These are phyloP conservation scores for Phellopilus nigrolimitatus DNA, from an alignment of 1,284 basidiomycete genomes.

Conservation along the genomic window DNA sequence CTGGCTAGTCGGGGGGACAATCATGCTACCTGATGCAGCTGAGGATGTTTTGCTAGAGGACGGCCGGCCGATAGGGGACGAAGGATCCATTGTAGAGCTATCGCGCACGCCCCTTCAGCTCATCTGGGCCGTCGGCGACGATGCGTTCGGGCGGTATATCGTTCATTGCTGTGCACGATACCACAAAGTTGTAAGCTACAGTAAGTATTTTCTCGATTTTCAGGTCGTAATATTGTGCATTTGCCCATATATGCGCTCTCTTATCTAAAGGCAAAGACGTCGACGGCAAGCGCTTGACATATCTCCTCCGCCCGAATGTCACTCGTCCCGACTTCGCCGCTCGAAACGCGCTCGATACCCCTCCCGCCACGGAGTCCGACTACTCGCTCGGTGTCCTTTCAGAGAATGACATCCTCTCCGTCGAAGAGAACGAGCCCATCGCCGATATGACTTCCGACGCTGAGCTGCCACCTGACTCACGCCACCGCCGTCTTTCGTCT, in stretches of 20 bases:
- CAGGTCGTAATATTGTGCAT: slow-evolving; percentile 4
- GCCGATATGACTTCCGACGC: slow-evolving; percentile 38
- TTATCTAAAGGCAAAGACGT: slow-evolving; percentile 57
- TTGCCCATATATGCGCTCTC: slow-evolving; percentile 5
- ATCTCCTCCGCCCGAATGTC: slow-evolving; percentile 72
- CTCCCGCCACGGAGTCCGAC: slow-evolving; percentile 59
- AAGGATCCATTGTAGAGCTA: slow-evolving; percentile 55
- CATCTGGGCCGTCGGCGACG: slow-evolving; percentile 63
- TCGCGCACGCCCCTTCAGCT: slow-evolving; percentile 59
- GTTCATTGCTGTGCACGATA: slow-evolving; percentile 78
- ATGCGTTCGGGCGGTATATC: slow-evolving; percentile 70
- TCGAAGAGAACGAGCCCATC: slow-evolving; percentile 32
- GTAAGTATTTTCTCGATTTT: slow-evolving; percentile 40
- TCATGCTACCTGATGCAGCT: slow-evolving; percentile 45
- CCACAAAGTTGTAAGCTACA: slow-evolving; percentile 74
- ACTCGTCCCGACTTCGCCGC: slow-evolving; percentile 50
- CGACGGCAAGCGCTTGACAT: slow-evolving; percentile 59
- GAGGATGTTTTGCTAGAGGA: slow-evolving; percentile 28
- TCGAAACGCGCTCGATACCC: slow-evolving; percentile 51
- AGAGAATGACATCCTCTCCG: slow-evolving; percentile 45
- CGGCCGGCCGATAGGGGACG: slow-evolving; percentile 47
- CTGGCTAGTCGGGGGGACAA: slow-evolving; percentile 60
- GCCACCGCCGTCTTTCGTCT: slow-evolving; percentile 17
- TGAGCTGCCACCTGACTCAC: slow-evolving; percentile 2
- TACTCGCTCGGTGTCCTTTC: slow-evolving; percentile 33